Evolutionary conservation across 495 filamentous ascomycete genomes (phyloP).

Genomic region (Penicillium cosmopolitanum): DNA sequence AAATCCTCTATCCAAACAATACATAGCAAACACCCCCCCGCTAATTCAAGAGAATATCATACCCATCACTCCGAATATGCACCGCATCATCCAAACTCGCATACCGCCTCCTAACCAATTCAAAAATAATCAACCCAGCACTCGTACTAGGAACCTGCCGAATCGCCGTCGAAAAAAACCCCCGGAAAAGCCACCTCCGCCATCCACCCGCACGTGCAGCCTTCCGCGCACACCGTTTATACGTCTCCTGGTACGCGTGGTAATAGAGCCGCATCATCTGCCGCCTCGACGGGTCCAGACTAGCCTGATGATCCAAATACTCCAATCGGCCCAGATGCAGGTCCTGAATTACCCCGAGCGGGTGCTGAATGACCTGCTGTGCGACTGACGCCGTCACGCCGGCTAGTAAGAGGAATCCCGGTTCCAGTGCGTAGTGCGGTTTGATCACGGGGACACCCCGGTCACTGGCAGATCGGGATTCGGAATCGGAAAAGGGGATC

Average conservation of each 20-base stretch:
- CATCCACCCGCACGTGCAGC: constrained; percentile 66
- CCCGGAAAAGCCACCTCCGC: constrained; percentile 73
- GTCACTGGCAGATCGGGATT: constrained; percentile 22
- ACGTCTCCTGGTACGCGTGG: constrained; percentile 76
- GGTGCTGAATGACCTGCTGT: constrained; percentile 81
- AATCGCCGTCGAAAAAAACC: constrained; percentile 74
- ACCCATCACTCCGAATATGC: constrained; percentile 67
- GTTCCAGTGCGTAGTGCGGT: constrained; percentile 86
- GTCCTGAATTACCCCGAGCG: constrained; percentile 72
- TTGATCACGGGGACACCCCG: constrained; percentile 61
- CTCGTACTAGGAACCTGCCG: constrained; percentile 87
- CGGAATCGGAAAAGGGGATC: constrained; percentile 17
- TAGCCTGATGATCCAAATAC: constrained; percentile 69
- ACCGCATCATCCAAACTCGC: constrained; percentile 67
- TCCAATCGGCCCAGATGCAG: constrained; percentile 80
- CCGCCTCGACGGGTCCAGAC: constrained; percentile 44
- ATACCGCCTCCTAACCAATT: constrained; percentile 81
- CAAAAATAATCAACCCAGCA: constrained; percentile 88
- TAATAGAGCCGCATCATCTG: constrained; percentile 69
- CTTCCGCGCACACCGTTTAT: constrained; percentile 65
- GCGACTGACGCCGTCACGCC: constrained; percentile 74
- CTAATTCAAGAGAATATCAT: constrained; percentile 68
- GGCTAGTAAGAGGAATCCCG: constrained; percentile 75
- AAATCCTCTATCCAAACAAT: background rate
- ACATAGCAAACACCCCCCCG: background rate